Percentiles rank a stretch among this genome's conserved stretches.
Conservation (phyloP, 129 eudicot species). For the Flaveria robusta region DNA sequence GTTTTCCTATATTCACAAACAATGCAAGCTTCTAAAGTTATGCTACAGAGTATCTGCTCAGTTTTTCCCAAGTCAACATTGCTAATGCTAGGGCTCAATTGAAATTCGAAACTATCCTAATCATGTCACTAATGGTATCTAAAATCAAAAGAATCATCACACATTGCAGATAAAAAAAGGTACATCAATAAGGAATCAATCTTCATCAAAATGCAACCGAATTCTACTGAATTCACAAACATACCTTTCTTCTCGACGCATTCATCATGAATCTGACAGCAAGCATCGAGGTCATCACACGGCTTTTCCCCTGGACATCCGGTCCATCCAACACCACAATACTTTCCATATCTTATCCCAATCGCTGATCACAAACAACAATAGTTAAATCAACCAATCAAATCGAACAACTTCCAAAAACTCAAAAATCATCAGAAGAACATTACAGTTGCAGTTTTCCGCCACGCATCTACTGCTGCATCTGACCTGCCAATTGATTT, state of each 20-base stretch:
- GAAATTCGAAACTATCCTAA: conserved; percentile 15
- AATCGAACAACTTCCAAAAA: neutral
- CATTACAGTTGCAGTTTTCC: conserved; percentile 67
- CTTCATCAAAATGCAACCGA: neutral
- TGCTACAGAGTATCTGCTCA: neutral
- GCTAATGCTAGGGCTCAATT: conserved; percentile 10
- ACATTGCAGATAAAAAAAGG: neutral
- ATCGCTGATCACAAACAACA: conserved; percentile 45
- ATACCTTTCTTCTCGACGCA: conserved; percentile 78
- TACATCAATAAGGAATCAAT: conserved; percentile 12
- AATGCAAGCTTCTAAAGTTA: neutral
- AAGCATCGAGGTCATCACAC: conserved; percentile 96
- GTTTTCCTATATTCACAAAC: neutral
- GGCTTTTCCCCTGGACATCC: conserved; percentile 99
- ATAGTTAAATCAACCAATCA: neutral
- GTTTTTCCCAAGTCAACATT: conserved; percentile 9
- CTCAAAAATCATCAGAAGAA: neutral
- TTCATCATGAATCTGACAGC: conserved; percentile 89
- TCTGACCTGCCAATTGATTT: conserved; percentile 45
- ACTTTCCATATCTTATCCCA: conserved; percentile 93
- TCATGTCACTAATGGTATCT: neutral
- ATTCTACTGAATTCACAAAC: conserved; percentile 13
- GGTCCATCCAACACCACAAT: conserved; percentile 95
- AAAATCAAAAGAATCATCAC: neutral
- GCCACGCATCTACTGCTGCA: conserved; percentile 86